These are phyloP conservation scores for Conticribra guillardii DNA, from an alignment of 108 stramenopile genomes.

Conservation along the genomic window DNA sequence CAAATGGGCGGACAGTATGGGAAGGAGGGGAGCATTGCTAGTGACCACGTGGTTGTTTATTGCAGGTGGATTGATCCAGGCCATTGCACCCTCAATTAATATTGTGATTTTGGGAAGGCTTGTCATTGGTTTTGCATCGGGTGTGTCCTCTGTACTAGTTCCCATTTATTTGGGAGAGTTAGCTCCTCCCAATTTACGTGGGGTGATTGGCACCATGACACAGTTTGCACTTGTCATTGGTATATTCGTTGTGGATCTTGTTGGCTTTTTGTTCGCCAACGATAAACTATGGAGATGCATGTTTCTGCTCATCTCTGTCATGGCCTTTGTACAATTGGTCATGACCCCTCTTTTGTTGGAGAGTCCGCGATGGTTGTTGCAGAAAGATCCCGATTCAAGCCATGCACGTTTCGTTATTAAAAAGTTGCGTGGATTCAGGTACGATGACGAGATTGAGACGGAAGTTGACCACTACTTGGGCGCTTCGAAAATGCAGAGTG, in stretches of 20 bases:
- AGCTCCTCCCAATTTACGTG: conserved; percentile 92
- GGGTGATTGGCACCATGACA: conserved; percentile 94
- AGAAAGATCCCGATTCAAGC: conserved; percentile 75
- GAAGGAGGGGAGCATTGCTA: conserved; percentile 79
- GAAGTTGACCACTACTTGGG: conserved; percentile 89
- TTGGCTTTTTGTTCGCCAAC: conserved; percentile 86
- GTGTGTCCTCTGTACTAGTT: conserved; percentile 88
- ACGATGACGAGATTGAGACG: conserved; percentile 92
- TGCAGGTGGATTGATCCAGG: conserved; percentile 74
- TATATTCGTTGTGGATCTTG: conserved; percentile 83
- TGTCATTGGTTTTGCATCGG: conserved; percentile 92
- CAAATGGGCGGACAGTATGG: conserved; percentile 72
- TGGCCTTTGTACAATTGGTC: conserved; percentile 81
- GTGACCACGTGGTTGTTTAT: conserved; percentile 78
- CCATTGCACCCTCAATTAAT: conserved; percentile 71
- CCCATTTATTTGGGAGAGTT: conserved; percentile 94
- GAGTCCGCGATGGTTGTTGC: conserved; percentile 89
- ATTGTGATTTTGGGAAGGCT: conserved; percentile 83
- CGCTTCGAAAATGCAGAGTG: conserved; percentile 33
- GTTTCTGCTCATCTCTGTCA: conserved; percentile 78
- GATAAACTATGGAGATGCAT: conserved; percentile 75
- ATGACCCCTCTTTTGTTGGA: conserved; percentile 89
- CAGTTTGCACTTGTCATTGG: conserved; percentile 95
- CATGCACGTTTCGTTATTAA: conserved; percentile 90
- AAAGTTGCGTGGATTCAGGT: conserved; percentile 87